Evolutionary conservation across 2,329 filamentous ascomycete genomes (phyloP).

Genomic region (Diaporthe sp.): DNA sequence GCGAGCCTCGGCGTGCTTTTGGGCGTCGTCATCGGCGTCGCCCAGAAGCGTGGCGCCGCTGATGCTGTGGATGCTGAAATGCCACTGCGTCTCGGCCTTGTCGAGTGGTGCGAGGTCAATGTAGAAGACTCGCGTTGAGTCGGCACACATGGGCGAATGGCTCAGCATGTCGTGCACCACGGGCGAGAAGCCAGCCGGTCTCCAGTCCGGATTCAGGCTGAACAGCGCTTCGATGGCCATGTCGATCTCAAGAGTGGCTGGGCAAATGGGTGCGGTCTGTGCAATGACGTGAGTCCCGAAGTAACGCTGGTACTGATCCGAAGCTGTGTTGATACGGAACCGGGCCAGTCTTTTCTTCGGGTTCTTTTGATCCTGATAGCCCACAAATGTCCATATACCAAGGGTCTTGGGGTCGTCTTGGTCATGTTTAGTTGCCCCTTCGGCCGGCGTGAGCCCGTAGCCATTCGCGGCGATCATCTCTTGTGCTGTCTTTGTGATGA

Average conservation of each 20-base stretch:
- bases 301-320: slow-evolving; percentile 49
- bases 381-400: slow-evolving; percentile 31
- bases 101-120: slow-evolving; percentile 42
- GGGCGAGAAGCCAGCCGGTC: slow-evolving; percentile 42
- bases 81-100: neutral
- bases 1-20: neutral
- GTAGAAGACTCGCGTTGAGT: slow-evolving; percentile 45
- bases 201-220: slow-evolving; percentile 47
- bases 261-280: slow-evolving; percentile 52
- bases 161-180: slow-evolving; percentile 47
- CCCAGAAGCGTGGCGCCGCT: neutral
- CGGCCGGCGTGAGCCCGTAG: neutral
- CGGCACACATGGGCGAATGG: slow-evolving; percentile 48
- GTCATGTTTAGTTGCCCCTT: too few species aligned
- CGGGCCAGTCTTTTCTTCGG: slow-evolving; percentile 43
- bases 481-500: neutral
- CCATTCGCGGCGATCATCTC: too few species aligned
- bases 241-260: slow-evolving; percentile 52
- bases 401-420: slow-evolving; percentile 33
- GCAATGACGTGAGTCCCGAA: slow-evolving; percentile 56
- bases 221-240: slow-evolving; percentile 50
- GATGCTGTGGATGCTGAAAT: neutral
- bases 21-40: too few species aligned
- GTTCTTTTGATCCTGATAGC: slow-evolving; percentile 38
- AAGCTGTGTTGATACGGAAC: slow-evolving; percentile 57